Percentiles rank a stretch among this genome's conserved stretches.
Conservation (phyloP, 2,329 filamentous ascomycete genomes). For the Sporothrix pseudoabietina region DNA sequence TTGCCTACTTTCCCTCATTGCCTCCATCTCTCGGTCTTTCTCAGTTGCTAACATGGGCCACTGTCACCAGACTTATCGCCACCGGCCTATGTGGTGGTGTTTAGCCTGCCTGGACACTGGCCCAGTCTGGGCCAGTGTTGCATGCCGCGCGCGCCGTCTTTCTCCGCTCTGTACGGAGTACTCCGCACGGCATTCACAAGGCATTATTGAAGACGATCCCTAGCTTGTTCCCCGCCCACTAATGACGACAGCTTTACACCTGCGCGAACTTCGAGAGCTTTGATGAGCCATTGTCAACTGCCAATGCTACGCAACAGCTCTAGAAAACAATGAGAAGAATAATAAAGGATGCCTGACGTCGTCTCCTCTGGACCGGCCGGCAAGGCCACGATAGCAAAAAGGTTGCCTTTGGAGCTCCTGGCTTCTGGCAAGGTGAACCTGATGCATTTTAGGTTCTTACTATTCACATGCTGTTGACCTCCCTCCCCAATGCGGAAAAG, state of each 20-base stretch:
- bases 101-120: background rate
- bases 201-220: background rate
- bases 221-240: background rate
- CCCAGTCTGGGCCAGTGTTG: background rate
- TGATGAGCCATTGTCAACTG: background rate
- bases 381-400: background rate
- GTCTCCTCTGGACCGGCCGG: conserved; percentile 1
- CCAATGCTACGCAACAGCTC: background rate
- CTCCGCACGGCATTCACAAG: conserved; percentile 16
- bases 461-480: background rate
- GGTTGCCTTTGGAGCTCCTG: background rate
- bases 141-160: background rate
- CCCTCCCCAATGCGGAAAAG: background rate
- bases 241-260: conserved; percentile 10
- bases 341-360: no score
- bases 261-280: background rate
- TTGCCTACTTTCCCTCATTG: background rate
- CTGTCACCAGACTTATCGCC: background rate
- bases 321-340: background rate
- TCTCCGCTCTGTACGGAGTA: conserved; percentile 8
- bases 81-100: conserved; percentile 4
- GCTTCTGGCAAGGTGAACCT: background rate
- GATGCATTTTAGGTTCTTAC: background rate
- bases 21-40: background rate
- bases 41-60: background rate